Evolutionary conservation across 768 basidiomycete species (phyloP).

Genomic region (Agaricus blazei): DNA sequence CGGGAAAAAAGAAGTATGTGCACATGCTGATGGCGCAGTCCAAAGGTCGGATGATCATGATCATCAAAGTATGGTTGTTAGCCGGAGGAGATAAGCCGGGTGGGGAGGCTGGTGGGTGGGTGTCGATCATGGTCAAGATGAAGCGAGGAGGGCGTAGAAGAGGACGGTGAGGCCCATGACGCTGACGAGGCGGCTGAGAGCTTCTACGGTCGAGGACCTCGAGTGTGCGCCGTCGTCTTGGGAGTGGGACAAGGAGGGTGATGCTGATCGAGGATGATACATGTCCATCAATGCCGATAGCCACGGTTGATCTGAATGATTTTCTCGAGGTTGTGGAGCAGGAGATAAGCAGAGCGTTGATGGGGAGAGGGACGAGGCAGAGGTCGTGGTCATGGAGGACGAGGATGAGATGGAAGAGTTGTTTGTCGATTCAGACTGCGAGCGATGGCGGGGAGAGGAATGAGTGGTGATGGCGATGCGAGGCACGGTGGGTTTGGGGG

Average conservation of each 20-base stretch:
- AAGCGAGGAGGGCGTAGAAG: constrained; percentile 16
- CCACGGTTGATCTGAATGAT: not conserved
- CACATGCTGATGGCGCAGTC: too few relatives aligned
- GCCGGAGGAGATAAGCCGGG: too few relatives aligned
- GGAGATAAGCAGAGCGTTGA: constrained; percentile 1
- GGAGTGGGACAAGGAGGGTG: not conserved
- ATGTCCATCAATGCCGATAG: not conserved
- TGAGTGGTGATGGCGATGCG: not conserved
- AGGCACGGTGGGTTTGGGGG: constrained; percentile 7
- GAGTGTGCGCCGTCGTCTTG: not conserved
- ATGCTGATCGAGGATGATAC: not conserved
- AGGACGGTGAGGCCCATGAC: constrained; percentile 8
- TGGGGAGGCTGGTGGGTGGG: too few relatives aligned
- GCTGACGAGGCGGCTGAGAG: not conserved
- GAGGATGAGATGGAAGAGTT: not conserved
- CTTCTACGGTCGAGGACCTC: constrained; percentile 1
- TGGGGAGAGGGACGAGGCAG: not conserved
- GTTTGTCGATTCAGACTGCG: not conserved
- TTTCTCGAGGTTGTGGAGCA: not conserved
- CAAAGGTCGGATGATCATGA: too few relatives aligned
- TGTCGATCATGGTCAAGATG: constrained; percentile 10
- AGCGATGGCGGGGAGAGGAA: not conserved
- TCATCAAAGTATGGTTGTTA: too few relatives aligned
- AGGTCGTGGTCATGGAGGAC: not conserved
- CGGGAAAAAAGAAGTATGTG: too few relatives aligned